These are phyloP conservation scores for Aschersonia sp. DNA, from an alignment of 2,329 filamentous ascomycete genomes.

Conservation along the genomic window DNA sequence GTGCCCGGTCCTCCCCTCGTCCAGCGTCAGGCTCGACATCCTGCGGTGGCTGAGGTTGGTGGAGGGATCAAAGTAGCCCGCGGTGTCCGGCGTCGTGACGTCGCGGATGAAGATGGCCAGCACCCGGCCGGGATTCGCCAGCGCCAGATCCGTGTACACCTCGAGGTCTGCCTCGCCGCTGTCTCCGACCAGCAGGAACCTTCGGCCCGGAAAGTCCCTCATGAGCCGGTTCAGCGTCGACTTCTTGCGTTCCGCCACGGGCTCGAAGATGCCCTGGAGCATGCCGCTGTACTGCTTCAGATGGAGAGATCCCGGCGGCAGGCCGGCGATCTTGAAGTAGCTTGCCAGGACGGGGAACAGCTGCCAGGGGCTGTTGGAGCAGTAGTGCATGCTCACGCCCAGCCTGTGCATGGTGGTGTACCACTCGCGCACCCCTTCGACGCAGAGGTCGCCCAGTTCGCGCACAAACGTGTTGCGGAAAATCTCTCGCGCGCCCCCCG, in stretches of 20 bases:
- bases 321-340: slow-evolving; percentile 66
- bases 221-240: slow-evolving; percentile 74
- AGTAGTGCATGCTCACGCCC: slow-evolving; percentile 86
- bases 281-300: slow-evolving; percentile 94
- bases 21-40: slow-evolving; percentile 11
- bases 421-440: slow-evolving; percentile 84
- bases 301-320: slow-evolving; percentile 84
- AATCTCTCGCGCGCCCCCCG: slow-evolving; percentile 76
- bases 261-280: slow-evolving; percentile 96
- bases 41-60: slow-evolving; percentile 17
- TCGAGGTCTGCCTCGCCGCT: slow-evolving; percentile 95
- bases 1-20: slow-evolving; percentile 8
- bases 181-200: slow-evolving; percentile 85
- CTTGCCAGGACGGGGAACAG: slow-evolving; percentile 78
- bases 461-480: slow-evolving; percentile 93
- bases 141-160: slow-evolving; percentile 86
- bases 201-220: slow-evolving; percentile 75
- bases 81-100: slow-evolving; percentile 62
- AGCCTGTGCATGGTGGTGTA: slow-evolving; percentile 63
- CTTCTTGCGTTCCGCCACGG: slow-evolving; percentile 88
- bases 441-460: slow-evolving; percentile 64
- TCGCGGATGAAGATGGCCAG: slow-evolving; percentile 88
- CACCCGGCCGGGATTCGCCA: slow-evolving; percentile 70
- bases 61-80: slow-evolving; percentile 63
- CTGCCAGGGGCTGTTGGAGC: slow-evolving; percentile 99